Base-by-base conservation (phyloP, 2,329 filamentous ascomycete species). In the Botrytis galanthina region DNA sequence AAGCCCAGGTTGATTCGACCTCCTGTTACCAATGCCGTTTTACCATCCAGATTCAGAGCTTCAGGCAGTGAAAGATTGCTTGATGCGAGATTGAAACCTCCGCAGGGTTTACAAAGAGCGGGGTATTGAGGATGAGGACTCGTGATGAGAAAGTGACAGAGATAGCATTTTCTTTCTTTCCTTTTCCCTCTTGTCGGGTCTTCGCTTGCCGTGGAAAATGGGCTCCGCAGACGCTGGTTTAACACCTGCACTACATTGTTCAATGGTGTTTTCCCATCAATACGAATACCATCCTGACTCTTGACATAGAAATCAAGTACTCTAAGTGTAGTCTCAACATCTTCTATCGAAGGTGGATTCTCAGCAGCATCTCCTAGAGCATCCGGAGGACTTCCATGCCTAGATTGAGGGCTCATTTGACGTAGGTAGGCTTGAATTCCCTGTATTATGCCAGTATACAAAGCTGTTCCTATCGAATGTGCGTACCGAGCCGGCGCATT, bases 71-170 rank as follows among this genome's bases (percentile, higher is more conserved):
- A 76, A 29, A 76, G 35, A 60, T 44, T 37, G 18, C 48, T 62
- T 57, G 74, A 75, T n/a, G 75, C 73, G 29, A 76, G 71, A 51
- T 76, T 76, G 68, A 75, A 76, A 48, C 70, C 60, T 54, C 75
- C 75, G 29, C 75, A 76, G 26, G 62, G 60, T n/a, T 73, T 74
- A n/a, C 75, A 76, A 7, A 75, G 69, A 26, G 74, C 73, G 4
- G 59, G 70, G 32, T 75, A 76, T 42, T 75, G 74, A 51, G 69
- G 69, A 44, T 76, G 75, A 29, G 57, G 62, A 39, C 12, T 62
- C 2, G 73, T 37, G 4, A 71, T 46, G 1, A 71, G 42, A 32
- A 48, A 63, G 7, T 63, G 42, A 32, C 69, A 71, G 12, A 71
- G n/a, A 35, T 71, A 71, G 14, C 69, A 71, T 39, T 48, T 39